These are phyloP conservation scores for Coprinopsis sp. DNA, from an alignment of 768 basidiomycete species.

Conservation along the genomic window DNA sequence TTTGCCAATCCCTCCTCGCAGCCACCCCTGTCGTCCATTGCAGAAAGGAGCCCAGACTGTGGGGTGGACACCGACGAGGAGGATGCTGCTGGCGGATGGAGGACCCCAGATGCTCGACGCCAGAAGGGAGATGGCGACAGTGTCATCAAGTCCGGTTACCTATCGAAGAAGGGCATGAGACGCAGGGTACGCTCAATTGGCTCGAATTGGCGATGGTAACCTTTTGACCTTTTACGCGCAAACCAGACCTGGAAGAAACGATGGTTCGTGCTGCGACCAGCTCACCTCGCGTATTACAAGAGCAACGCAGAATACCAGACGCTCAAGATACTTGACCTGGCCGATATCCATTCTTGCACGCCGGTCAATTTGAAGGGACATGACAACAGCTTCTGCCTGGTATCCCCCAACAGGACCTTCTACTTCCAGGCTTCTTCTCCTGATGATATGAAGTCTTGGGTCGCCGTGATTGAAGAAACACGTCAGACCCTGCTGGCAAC, in stretches of 20 bases:
- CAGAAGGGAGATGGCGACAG: slow-evolving; percentile 56
- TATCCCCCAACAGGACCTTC: slow-evolving; percentile 85
- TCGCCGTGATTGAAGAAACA: slow-evolving; percentile 73
- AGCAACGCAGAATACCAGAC: slow-evolving; percentile 91
- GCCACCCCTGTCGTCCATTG: slow-evolving; percentile 70
- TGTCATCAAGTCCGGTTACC: slow-evolving; percentile 86
- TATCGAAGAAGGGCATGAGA: slow-evolving; percentile 97
- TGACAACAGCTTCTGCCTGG: slow-evolving; percentile 83
- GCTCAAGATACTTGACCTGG: slow-evolving; percentile 79
- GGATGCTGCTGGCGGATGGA: slow-evolving; percentile 51
- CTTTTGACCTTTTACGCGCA: not conserved
- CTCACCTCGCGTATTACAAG: slow-evolving; percentile 96
- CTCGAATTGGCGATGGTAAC: slow-evolving; percentile 5
- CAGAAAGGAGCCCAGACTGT: slow-evolving; percentile 64
- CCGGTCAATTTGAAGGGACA: slow-evolving; percentile 87
- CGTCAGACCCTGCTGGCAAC: slow-evolving; percentile 60
- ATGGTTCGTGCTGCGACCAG: slow-evolving; percentile 93
- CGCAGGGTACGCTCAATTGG: slow-evolving; percentile 66
- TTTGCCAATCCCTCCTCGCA: slow-evolving; percentile 32
- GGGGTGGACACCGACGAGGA: slow-evolving; percentile 79
- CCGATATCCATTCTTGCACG: slow-evolving; percentile 87
- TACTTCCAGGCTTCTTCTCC: slow-evolving; percentile 78
- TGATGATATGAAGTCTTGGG: slow-evolving; percentile 80
- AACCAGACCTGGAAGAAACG: slow-evolving; percentile 95
- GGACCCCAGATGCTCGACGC: slow-evolving; percentile 39